phyloP scores from a whole-genome alignment of 1,284 basidiomycete species.

The Kalmanozyma brasiliensis region DNA sequence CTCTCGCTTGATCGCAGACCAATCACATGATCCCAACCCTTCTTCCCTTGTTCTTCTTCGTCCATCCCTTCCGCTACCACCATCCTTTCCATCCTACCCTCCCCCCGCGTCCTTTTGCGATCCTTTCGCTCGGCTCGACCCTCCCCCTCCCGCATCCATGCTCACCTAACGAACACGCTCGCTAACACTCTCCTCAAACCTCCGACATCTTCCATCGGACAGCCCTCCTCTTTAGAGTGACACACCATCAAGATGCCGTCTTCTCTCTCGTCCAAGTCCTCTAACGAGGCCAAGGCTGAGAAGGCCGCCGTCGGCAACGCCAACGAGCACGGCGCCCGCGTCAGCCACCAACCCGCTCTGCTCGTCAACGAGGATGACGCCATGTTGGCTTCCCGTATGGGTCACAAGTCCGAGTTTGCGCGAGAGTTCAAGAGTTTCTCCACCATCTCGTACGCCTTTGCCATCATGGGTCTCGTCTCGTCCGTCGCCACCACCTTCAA shows the following conservation, averaged over 20 bases:
- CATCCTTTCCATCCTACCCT: no score
- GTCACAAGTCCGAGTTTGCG: constrained; percentile 65
- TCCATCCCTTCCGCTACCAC: background rate
- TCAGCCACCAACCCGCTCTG: constrained; percentile 44
- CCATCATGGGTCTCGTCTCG: constrained; percentile 67
- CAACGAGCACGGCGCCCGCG: constrained; percentile 42
- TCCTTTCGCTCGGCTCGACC: background rate
- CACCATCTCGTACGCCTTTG: constrained; percentile 66
- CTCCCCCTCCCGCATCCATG: background rate
- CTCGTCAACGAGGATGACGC: constrained; percentile 61
- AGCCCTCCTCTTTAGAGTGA: constrained; percentile 2
- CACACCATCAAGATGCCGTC: constrained; percentile 25
- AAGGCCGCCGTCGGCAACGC: constrained; percentile 24
- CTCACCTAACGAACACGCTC: no score
- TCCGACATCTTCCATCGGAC: background rate
- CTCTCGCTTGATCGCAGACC: no score
- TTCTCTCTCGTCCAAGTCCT: constrained; percentile 45
- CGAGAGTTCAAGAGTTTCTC: constrained; percentile 66
- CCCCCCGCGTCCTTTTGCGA: no score
- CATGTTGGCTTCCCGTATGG: constrained; percentile 58
- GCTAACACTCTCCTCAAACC: no score
- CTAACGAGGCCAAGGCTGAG: constrained; percentile 30
- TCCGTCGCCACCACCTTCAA: constrained; percentile 67
- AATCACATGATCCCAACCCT: no score
- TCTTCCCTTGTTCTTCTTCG: constrained; percentile 8